Base-by-base conservation (phyloP, 1,139 yeast genomes). In the Pichia sp. region DNA sequence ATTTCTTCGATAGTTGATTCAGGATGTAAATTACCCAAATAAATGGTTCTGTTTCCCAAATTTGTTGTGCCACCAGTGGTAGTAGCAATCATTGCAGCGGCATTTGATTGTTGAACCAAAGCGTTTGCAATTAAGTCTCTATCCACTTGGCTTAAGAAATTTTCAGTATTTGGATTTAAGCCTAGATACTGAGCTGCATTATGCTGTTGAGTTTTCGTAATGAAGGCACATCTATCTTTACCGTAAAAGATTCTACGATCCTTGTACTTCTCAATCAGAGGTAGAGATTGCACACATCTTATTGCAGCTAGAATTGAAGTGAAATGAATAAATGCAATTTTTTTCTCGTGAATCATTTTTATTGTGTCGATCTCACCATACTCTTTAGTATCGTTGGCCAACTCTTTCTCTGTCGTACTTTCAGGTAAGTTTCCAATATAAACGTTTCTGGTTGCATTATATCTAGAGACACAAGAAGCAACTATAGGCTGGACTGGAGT, bases 131-230 rank as follows among this genome's bases (percentile, higher is more conserved):
- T 70, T 50, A 66, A 57, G 53, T 70, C 72, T 47, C 70, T 62
- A 69, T 90, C 96, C 23, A 92, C 90, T 58, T 87, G 87, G 41
- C 61, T 61, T 40, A 66, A 51, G 57, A 88, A 76, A 67, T 87
- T 90, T 67, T 88, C 96, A 81, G 85, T 83, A 31, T 95, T 95
- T 23, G 96, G 95, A 45, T 92, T 90, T 62, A 90, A 78, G 1
- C 97, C 97, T 58, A 92, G 75, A 69, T 90, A 92, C 71, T 92
- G 96, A 8, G 97, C 97, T 26, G 98, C 98, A 70, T 92, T 90
- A 68, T 92, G 97, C 71, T 90, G 97, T 72, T 93, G 97, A 32
- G 97, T 88, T 70, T 89, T 90, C 42, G 97, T 90, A 52, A 92
- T 88, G 66, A 81, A 81, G 5, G 86, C 86, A 71, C 86, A 81